Evolutionary conservation across 352 stramenopile genomes (phyloP).

Genomic region (Aphanomyces euteiches): DNA sequence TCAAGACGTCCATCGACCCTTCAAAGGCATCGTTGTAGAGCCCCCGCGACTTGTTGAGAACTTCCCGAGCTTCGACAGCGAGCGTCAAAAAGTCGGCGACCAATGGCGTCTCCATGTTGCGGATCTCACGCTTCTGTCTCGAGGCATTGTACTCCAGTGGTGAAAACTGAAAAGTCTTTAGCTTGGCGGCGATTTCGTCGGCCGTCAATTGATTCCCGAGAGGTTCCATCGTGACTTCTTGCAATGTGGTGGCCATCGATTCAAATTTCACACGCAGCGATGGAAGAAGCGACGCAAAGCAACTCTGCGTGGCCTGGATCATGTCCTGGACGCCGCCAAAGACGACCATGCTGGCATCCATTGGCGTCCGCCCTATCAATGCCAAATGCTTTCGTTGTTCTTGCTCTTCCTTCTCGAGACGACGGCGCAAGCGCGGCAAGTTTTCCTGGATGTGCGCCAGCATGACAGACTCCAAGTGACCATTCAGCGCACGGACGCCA

Average conservation of each 20-base stretch:
- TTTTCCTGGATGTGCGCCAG: not conserved
- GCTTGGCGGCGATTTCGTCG: not conserved
- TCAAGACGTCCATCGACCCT: not conserved
- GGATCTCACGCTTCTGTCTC: not conserved
- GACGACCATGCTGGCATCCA: not conserved
- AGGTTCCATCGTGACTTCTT: not conserved
- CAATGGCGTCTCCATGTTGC: not conserved
- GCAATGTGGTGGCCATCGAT: not conserved
- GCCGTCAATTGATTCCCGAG: not conserved
- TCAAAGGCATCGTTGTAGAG: slow-evolving; percentile 3
- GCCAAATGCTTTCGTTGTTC: not conserved
- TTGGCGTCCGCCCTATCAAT: not conserved
- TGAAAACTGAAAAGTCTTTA: not conserved
- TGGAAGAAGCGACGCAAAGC: not conserved
- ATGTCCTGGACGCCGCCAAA: not conserved
- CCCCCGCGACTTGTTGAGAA: slow-evolving; percentile 10
- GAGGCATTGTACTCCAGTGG: not conserved
- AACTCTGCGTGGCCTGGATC: not conserved
- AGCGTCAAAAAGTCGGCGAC: not conserved
- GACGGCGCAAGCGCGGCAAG: not conserved
- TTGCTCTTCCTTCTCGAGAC: not conserved
- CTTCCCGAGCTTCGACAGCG: slow-evolving; percentile 14
- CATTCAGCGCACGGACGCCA: not conserved
- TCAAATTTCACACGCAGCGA: not conserved
- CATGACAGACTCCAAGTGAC: not conserved